Percentiles rank a stretch among this genome's conserved stretches.
Evolutionary conservation across 495 filamentous ascomycete species (phyloP).

Genomic region (Neurospora hispaniola): DNA sequence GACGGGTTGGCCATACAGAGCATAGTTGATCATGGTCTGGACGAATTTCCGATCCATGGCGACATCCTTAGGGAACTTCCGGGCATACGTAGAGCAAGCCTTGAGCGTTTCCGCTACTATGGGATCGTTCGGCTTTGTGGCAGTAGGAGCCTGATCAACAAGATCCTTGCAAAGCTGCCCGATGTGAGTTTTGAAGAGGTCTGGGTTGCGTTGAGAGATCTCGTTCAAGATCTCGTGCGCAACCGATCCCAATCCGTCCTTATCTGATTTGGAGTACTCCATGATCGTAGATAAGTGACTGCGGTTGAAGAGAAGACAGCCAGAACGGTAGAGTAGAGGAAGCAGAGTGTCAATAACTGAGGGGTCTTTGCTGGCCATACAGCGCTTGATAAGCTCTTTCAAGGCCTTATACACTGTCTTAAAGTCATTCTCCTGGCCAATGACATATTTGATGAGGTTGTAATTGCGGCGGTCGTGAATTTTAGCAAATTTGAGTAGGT

Average conservation of each 20-base stretch:
- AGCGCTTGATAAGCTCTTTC: conserved; percentile 76
- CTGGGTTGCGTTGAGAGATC: conserved; percentile 78
- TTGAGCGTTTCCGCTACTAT: conserved; percentile 79
- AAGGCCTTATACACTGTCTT: conserved; percentile 80
- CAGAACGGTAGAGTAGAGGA: conserved; percentile 74
- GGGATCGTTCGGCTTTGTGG: conserved; percentile 50
- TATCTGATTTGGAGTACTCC: conserved; percentile 71
- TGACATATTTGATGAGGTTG: conserved; percentile 75
- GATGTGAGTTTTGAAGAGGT: conserved; percentile 83
- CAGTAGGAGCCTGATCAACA: conserved; percentile 64
- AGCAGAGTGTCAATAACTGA: conserved; percentile 66
- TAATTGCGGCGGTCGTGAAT: conserved; percentile 84
- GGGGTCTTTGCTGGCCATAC: conserved; percentile 43
- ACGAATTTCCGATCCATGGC: conserved; percentile 77
- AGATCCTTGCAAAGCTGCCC: conserved; percentile 84
- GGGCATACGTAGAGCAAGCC: conserved; percentile 82
- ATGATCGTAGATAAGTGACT: conserved; percentile 89
- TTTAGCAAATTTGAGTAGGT: conserved; percentile 86
- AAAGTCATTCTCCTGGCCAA: conserved; percentile 82
- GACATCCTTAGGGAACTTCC: conserved; percentile 72
- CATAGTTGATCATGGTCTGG: conserved; percentile 68
- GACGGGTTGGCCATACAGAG: conserved; percentile 68
- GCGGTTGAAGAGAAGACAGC: conserved; percentile 80
- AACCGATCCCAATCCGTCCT: conserved; percentile 59
- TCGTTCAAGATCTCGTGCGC: conserved; percentile 90